phyloP scores from a whole-genome alignment of 1,284 basidiomycete species.

The Laetiporus sulphureus region DNA sequence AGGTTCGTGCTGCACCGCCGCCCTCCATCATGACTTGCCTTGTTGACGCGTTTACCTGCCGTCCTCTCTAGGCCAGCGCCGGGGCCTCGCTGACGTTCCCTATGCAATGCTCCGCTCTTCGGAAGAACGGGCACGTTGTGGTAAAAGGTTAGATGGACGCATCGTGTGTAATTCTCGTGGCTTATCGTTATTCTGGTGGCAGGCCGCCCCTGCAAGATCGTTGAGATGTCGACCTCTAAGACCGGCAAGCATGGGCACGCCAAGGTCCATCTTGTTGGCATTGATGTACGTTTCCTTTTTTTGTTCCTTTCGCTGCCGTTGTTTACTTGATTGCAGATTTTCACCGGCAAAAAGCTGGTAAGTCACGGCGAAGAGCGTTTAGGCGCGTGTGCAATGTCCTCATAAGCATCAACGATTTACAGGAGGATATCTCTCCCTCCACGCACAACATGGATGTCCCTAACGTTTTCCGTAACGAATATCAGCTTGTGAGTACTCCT shows the following conservation, averaged over 20 bases:
- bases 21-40: conserved; percentile 7
- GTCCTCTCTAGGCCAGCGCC: conserved; percentile 48
- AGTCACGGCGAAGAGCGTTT: conserved; percentile 23
- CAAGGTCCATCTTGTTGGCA: conserved; percentile 97
- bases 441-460: conserved; percentile 99
- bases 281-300: conserved; percentile 67
- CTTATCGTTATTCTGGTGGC: conserved; percentile 7
- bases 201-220: conserved; percentile 98
- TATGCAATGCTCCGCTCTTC: conserved; percentile 98
- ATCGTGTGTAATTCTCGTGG: neutral
- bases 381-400: too few relatives aligned
- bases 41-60: conserved; percentile 9
- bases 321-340: conserved; percentile 60
- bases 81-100: conserved; percentile 88
- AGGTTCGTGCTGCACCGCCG: conserved; percentile 32
- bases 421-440: conserved; percentile 98
- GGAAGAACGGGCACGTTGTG: conserved; percentile 92
- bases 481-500: conserved; percentile 65
- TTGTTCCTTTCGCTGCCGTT: neutral
- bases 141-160: conserved; percentile 72
- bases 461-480: conserved; percentile 89
- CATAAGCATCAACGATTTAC: conserved; percentile 20
- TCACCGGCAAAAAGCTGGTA: conserved; percentile 90
- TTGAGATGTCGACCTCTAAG: conserved; percentile 99
- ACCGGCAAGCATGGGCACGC: conserved; percentile 99